Evolutionary conservation across 768 basidiomycete genomes (phyloP), one percentile per base, ranked within the genome.

Genomic region (Boletales sp.): DNA sequence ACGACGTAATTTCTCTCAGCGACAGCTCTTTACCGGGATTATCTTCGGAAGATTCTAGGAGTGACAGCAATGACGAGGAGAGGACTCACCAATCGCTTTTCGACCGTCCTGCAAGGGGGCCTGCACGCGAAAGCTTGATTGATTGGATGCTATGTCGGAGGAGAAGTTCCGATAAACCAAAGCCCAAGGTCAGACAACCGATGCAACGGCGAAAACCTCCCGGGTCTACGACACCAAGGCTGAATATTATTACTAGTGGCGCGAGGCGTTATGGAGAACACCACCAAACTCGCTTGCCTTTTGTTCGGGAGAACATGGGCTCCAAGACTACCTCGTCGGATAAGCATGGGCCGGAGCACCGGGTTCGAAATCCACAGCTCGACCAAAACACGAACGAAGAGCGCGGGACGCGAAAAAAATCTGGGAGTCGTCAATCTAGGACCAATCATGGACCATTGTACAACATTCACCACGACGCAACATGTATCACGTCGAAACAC

Each of bases 91-190:
- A 54, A 12, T 72, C 72, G 51, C 55, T 75, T 31, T 49, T 61
- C 28, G 61, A 67, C 14, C 56, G 46, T 38, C 58, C 52, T 2
- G 18, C 34, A 25, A 63, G 58, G 47, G 58, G 54, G 9, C 61
- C 63, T 18, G 63, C 60, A 21, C 66, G 57, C 48, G 73, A 69
- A 63, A 74, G 73, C 58, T 62, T 86, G 45, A 85, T 89, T 41
- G 83, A 88, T 56, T 81, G 80, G 62, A 89, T 89, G 86, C 59
- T 89, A 42, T 70, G 72, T 13, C 72, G 77, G 41, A 53, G 77
- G 41, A 53, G 63, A 55, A 48, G 48, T 33, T 30, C 56, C 62
- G 47, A 34, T 14, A 42, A 35, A 46, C 36, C 50, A 39, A 48
- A 63, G 36, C 9, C 55, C 36, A 60, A 48, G 50, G 18, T 13